Evolutionary conservation across 768 basidiomycete species (phyloP), one percentile per base, ranked within the genome.

Genomic region (Candolleomyces eurysporus): DNA sequence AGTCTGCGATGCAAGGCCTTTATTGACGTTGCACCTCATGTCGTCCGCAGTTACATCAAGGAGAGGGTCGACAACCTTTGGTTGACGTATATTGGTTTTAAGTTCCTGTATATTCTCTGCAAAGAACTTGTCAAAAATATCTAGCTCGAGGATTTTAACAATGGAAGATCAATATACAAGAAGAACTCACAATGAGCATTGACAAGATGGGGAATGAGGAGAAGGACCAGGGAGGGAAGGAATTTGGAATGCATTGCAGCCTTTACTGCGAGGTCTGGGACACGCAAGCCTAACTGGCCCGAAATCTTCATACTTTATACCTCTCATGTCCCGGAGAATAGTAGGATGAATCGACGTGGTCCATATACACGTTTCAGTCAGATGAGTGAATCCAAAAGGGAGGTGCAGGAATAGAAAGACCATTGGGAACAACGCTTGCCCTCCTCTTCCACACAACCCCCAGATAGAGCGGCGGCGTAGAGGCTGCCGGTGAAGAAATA

Each of bases 21-120:
- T 69, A 50, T 61, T 67, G 58, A 65, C 64, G 61, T 75, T 75
- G 67, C 75, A 75, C 13, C 63, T 60, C 45, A 76, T 67, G 52
- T 68, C 60, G 40, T 22, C 58, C n/a, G 61, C 57, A 7, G 67
- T 67, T 1, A 68, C 70, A 21, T 64, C 57, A 21, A 26, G 43
- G 22, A 65, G 62, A 8, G 68, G 69, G 13, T 69, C 67, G 60
- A 69, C 67, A 57, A 64, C 65, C 17, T 57, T 17, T 8, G 70
- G 69, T 45, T 65, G 59, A 46, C 69, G 69, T 30, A 71, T 54
- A n/a, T 22, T 64, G 26, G 67, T 65, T 46, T 21, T 17, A 17
- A 46, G 45, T 17, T 21, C 36, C 36, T 36, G 36, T 2, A 46
- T 17, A 14, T 46, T 21, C 19, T 21, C 45, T 5, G 45, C 8